Base-by-base conservation (phyloP, 106 monocot genomes). In the Triglochin maritima region DNA sequence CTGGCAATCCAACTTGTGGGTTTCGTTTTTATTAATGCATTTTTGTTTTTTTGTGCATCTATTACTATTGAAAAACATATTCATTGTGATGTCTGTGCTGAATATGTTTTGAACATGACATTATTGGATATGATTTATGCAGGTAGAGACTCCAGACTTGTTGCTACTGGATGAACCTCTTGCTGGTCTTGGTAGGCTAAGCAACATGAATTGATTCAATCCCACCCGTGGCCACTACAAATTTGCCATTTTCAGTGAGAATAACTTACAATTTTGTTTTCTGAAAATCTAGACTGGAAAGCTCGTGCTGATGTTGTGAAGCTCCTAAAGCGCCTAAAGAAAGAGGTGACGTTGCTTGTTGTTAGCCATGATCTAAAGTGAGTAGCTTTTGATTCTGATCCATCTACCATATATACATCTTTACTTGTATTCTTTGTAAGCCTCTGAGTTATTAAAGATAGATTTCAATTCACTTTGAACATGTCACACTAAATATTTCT, bases 331-430 rank as follows among this genome's bases (percentile, higher is more conserved):
- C 62, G 81, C 71, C 70, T 95, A 45, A 95, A 90, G 83, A 83
- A 90, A 59, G 79, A 90, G 68, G 79, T 90, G 49, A 95, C 90
- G 13, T 71, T 95, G 71, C 81, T 95, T 29, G 90, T 83, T 47
- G 87, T 95, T 42, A 95, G 95, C 64, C 94, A 95, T 80, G 94
- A 95, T 67, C 73, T 95, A 50, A 85, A 78, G 90, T 95, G 78
- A 73, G 76, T 77, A 63, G 5, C 8, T 55, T 12, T 50, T 50
- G 5, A 50, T 41, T 5, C 5, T 2, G 15, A 42, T 60, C 15
- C 7, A 29, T 60, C 10, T 60, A 9, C 60, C 60, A 44, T 29
- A 42, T 60, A 10, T 60, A 16, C 9, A 42, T 15, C 13, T 57
- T 57, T 17, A 15, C 6, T 16, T 57, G 5, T 17, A 57, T 57